A percentile compares a stretch with the other conserved stretches of the same genome.
Conservation (phyloP, 192 early-diverging fungal genomes). For the Funneliformis geosporum region DNA sequence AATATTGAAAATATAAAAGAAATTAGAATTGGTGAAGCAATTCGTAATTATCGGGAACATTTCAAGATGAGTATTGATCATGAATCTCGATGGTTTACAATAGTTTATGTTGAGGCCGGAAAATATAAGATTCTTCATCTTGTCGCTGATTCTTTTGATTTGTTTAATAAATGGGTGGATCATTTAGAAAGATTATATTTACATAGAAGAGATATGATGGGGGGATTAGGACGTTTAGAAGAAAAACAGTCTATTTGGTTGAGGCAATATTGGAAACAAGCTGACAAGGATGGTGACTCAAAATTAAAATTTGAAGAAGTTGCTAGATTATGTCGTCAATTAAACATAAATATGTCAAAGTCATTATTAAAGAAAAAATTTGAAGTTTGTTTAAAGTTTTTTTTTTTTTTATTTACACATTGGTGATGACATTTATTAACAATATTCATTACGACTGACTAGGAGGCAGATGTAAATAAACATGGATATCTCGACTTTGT, state of each 20-base stretch:
- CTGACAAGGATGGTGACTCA: constrained; percentile 47
- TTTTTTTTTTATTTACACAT: background rate
- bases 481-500: constrained; percentile 52
- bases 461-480: constrained; percentile 55
- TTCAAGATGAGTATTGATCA: constrained; percentile 38
- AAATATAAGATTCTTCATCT: constrained; percentile 51
- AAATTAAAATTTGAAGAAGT: constrained; percentile 47
- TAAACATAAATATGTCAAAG: constrained; percentile 70
- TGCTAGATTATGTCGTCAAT: constrained; percentile 45
- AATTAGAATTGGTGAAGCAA: constrained; percentile 45
- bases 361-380: constrained; percentile 61
- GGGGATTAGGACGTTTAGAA: constrained; percentile 42
- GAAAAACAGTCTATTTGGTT: constrained; percentile 45
- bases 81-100: constrained; percentile 48
- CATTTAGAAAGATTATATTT: constrained; percentile 44
- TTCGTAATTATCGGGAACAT: constrained; percentile 43
- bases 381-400: constrained; percentile 34
- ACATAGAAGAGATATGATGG: constrained; percentile 40
- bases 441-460: background rate
- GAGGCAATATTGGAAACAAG: constrained; percentile 48
- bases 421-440: background rate
- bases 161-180: constrained; percentile 45
- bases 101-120: constrained; percentile 44
- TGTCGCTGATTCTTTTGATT: constrained; percentile 40
- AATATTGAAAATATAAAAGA: constrained; percentile 53